Base-by-base conservation (phyloP, 495 filamentous ascomycete genomes). In the Penicilliopsis zonata region DNA sequence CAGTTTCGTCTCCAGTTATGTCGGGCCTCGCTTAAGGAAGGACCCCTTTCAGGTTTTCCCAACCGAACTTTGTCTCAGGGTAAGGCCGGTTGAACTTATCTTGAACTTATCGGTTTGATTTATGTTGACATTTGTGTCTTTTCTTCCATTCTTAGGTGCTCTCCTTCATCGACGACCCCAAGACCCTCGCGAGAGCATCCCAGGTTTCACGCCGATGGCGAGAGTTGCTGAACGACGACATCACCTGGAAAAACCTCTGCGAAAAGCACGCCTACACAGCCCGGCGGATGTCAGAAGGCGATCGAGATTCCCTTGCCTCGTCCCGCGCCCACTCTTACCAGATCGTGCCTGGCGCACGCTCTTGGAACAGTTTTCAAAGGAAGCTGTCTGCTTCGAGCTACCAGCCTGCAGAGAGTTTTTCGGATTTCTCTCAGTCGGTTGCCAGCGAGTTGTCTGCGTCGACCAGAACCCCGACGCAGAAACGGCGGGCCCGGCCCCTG, bases 161-260 rank as follows among this genome's bases (percentile, higher is more conserved):
- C 18, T 87, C 86, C 13, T 95, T 86, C 47, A 81, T 98, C 44
- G 92, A 96, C 44, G 88, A 96, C 43, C 83, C 88, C 0, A 85
- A 82, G 51, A 87, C 90, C 3, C 72, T 98, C 12, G 87, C 85
- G 18, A 70, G 90, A 51, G 78, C 90, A 26, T 92, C 86, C 22
- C 88, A 95, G 52, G 90, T 96, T 18, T 96, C 88, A 28, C 71
- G 74, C 28, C 70, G 85, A 41, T 98, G 90, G 90, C 72, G 80
- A n/a, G 83, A 93, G 47, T 65, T 98, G 3, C 61, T 96, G 26
- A 86, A 78, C 44, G 90, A 98, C 46, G 90, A 98, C 58, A 86
- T 94, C 50, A 93, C 92, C 2, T 98, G 90, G 90, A 94, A 93
- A 66, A 82, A 85, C 13, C 67, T 96, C 12, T 95, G 86, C 49